Base-by-base conservation (phyloP, 2,329 filamentous ascomycete species). In the Colletotrichum cuscutae region DNA sequence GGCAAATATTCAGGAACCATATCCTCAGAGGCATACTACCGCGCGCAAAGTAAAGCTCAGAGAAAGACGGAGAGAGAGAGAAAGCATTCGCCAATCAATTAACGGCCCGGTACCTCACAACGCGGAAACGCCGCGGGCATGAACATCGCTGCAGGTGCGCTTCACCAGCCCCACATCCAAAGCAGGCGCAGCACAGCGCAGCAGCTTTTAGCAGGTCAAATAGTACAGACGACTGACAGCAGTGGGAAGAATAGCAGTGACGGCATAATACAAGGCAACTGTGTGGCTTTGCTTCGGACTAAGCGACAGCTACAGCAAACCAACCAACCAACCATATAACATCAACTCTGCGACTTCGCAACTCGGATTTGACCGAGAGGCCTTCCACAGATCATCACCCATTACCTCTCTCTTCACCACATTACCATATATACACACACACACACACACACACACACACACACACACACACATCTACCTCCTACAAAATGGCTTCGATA, bases 401-500 rank as follows among this genome's bases (percentile, higher is more conserved):
- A 19, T 42, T 7, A 12, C 57, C 30, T 54, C 19, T n/a, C 42
- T n/a, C 19, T n/a, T 49, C 42, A 30, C 28, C 24, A n/a, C 28
- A 28, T 24, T 4, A 42, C 5, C 61, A 59, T 65, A 59, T 63
- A 57, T 28, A 12, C 42, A 26, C 24, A 26, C 24, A 26, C 3
- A 26, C 26, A 53, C 57, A 58, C 35, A 65, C 35, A 12, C 42
- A 26, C 24, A 26, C 24, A 26, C 3, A 26, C 26, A 53, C 57
- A 58, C 35, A 65, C 54, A 35, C 60, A 54, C 49, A 56, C 42
- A 9, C 42, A 4, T n/a, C 35, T 26, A 26, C 4, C 61, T 26
- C 3, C 11, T 6, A 37, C 67, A 71, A 37, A 37, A 78, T 78
- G 77, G 77, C 76, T 35, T 76, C 76, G 15, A 57, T 77, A 52